A percentile compares a stretch with the other conserved stretches of the same genome.
phyloP scores from a whole-genome alignment of 2,329 filamentous ascomycete genomes.

The Aspergillus sp. region DNA sequence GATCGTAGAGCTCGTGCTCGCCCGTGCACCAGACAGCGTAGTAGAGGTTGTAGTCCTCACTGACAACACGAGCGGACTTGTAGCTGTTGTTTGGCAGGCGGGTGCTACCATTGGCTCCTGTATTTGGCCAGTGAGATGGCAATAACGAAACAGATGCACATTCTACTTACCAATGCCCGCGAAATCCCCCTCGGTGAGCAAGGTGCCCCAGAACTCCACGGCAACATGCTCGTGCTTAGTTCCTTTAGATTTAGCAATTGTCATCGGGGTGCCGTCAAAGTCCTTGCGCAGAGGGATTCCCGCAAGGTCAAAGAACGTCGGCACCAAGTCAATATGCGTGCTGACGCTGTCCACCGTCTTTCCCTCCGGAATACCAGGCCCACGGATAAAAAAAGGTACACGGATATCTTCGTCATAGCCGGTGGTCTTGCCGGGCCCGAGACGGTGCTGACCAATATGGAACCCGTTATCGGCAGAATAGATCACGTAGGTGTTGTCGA shows the following conservation, averaged over 20 bases:
- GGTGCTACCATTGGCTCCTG: conserved; percentile 18
- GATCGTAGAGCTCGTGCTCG: conserved; percentile 41
- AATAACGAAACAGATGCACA: background rate
- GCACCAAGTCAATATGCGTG: conserved; percentile 63
- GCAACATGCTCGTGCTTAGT: conserved; percentile 54
- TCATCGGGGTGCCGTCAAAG: conserved; percentile 58
- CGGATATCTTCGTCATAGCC: conserved; percentile 60
- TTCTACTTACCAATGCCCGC: conserved; percentile 23
- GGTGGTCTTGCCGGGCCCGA: conserved; percentile 58
- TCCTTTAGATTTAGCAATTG: conserved; percentile 26
- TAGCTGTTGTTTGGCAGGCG: conserved; percentile 36
- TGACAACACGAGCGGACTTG: conserved; percentile 37
- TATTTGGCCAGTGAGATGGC: background rate
- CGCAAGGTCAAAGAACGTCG: conserved; percentile 54
- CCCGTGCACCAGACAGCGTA: conserved; percentile 43
- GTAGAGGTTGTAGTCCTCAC: conserved; percentile 36
- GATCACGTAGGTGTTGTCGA: conserved; percentile 60
- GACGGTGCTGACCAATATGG: conserved; percentile 58
- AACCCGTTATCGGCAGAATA: conserved; percentile 62
- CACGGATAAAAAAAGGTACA: conserved; percentile 58
- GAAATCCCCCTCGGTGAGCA: conserved; percentile 30
- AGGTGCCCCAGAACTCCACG: conserved; percentile 56
- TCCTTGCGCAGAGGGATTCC: conserved; percentile 43
- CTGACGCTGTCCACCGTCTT: conserved; percentile 49
- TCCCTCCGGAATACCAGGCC: conserved; percentile 52